Base-by-base conservation (phyloP, 1,284 basidiomycete species). In the Cutaneotrichosporon sp. region DNA sequence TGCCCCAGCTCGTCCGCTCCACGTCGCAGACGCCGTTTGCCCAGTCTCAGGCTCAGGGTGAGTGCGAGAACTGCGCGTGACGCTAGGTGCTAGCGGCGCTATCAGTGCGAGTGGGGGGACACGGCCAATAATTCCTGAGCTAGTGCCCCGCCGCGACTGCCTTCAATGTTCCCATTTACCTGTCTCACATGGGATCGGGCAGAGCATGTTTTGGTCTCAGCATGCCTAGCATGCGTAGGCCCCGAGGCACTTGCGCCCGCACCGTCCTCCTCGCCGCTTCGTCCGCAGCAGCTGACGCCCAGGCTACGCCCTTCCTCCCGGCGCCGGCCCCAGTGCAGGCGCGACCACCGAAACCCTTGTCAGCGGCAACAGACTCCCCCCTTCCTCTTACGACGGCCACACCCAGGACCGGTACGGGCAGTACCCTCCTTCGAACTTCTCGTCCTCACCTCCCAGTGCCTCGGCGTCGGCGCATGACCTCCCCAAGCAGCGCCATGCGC, bases 301-400 rank as follows among this genome's bases (percentile, higher is more conserved):
- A 55, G 54, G 54, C 42, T 55, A 46, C 54, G 18, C 38, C 13
- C 54, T 55, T 16, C 54, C 54, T 9, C 54, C 54, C 9, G 54
- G 54, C 11, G 54, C 54, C 25, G 25, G 18, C 14, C 27, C 24
- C 8, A 31, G 25, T 27, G 45, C 27, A n/a, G 18, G 25, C 25
- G 47, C 47, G 47, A 50, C 47, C 24, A 31, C 25, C 14, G 24
- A 29, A 11, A n/a, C 25, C 13, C 24, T 24, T 6, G 45, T 25
- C 18, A 31, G 24, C 6, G 24, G 18, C 27, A 54, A 4, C 25
- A 38, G 22, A 20, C 52, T 42, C 25, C 47, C 25, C 8, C 16
- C 47, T 31, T 27, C 27, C 24, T 25, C 47, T 10, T 24, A 25
- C 14, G 22, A 22, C 45, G 25, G 25, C 27, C 24, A 50, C 13